phyloP scores from a whole-genome alignment of 1,284 basidiomycete species.

The Apiotrichum veenhuisii region DNA sequence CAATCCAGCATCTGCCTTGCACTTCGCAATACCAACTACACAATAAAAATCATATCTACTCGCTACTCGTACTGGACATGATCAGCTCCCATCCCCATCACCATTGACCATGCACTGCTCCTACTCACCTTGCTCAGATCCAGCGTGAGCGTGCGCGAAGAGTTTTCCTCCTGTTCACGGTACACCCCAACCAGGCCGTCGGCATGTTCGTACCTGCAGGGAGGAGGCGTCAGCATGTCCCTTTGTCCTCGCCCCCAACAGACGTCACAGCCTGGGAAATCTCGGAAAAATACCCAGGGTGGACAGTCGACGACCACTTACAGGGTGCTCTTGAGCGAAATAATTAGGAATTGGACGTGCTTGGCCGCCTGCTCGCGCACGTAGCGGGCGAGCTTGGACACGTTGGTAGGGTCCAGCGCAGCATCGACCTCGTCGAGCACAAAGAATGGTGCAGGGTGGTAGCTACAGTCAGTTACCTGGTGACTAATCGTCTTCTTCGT shows the following conservation, averaged over 20 bases:
- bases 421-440: conserved; percentile 98
- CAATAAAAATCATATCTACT: neutral
- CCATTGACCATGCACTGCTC: too few species aligned
- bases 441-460: conserved; percentile 97
- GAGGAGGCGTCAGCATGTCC: neutral
- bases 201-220: conserved; percentile 74
- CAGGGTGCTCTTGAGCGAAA: conserved; percentile 66
- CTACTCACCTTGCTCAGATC: conserved; percentile 59
- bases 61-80: too few species aligned
- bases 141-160: conserved; percentile 79
- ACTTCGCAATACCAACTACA: too few species aligned
- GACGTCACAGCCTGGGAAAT: neutral
- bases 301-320: too few species aligned
- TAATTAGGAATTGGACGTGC: conserved; percentile 90
- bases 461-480: conserved; percentile 56
- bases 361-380: conserved; percentile 66
- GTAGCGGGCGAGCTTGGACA: conserved; percentile 86
- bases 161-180: conserved; percentile 88
- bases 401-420: conserved; percentile 92
- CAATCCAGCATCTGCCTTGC: too few species aligned
- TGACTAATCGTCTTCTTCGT: too few species aligned
- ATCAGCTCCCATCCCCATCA: neutral
- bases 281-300: conserved; percentile 10
- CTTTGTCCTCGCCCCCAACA: neutral
- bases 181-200: conserved; percentile 90